Evolutionary conservation across 352 stramenopile genomes (phyloP).

Genomic region (Globisporangium cylindrosporum): DNA sequence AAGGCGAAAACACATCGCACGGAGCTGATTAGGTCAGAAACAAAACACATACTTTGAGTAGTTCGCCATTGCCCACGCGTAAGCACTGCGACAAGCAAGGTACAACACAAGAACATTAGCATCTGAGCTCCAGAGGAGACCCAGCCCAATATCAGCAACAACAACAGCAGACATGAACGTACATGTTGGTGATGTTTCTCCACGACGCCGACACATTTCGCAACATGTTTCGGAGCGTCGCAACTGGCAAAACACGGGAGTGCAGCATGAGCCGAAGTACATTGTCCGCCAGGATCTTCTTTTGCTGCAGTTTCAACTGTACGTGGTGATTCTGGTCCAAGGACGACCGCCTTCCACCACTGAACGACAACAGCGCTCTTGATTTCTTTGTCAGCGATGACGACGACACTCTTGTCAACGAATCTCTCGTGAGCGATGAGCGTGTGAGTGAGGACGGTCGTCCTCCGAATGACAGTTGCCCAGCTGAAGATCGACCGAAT

Average conservation of each 20-base stretch:
- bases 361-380: neutral
- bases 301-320: constrained; percentile 18
- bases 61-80: constrained; percentile 51
- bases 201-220: constrained; percentile 45
- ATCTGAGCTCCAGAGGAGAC: neutral
- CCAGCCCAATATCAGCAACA: neutral
- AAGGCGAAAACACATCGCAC: neutral
- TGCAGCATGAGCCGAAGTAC: constrained; percentile 44
- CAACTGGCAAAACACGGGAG: constrained; percentile 35
- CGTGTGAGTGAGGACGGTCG: constrained; percentile 5
- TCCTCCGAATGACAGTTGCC: constrained; percentile 1
- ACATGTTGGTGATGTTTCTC: constrained; percentile 43
- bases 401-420: neutral
- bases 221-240: constrained; percentile 30
- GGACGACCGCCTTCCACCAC: neutral
- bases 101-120: neutral
- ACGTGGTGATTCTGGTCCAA: constrained; percentile 1
- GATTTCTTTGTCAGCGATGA: neutral
- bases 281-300: constrained; percentile 27
- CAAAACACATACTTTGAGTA: constrained; percentile 40
- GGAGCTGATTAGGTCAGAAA: neutral
- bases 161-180: constrained; percentile 12
- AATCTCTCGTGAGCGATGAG: neutral
- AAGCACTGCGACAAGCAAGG: constrained; percentile 27
- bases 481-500: neutral